phyloP scores from a whole-genome alignment of 176 grass and related monocot species.

The Oropetium thomaeum region DNA sequence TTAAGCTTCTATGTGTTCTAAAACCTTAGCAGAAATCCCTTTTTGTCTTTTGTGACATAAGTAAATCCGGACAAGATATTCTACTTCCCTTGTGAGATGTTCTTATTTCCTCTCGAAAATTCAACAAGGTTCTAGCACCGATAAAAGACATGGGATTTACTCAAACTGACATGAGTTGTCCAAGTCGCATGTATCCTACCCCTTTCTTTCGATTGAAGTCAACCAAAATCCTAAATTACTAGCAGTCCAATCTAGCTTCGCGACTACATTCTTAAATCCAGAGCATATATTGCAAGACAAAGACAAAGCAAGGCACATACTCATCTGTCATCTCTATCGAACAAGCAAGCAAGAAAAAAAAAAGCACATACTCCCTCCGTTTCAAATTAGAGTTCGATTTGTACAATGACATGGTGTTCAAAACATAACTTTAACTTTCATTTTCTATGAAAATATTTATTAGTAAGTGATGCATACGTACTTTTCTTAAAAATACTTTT shows the following conservation, averaged over 20 bases:
- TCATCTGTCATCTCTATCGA: no score
- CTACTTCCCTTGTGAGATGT: not conserved
- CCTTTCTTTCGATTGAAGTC: not conserved
- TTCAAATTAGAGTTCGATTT: no score
- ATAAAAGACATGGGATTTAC: not conserved
- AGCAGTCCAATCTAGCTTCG: not conserved
- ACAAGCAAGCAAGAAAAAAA: no score
- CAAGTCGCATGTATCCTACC: not conserved
- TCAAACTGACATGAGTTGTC: not conserved
- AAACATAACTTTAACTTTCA: no score
- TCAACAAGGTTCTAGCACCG: not conserved
- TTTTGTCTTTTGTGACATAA: not conserved
- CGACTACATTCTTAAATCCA: constrained; percentile 3
- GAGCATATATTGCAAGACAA: no score
- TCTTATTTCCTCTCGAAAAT: not conserved
- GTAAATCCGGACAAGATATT: not conserved
- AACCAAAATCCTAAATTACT: not conserved
- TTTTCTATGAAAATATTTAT: no score
- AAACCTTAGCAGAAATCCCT: no score
- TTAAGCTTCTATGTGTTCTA: not conserved
- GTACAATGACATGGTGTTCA: no score
- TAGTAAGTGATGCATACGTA: no score
- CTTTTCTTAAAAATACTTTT: no score
- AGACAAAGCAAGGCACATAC: no score
- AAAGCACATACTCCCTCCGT: no score